phyloP scores from a whole-genome alignment of 2,329 filamentous ascomycete species.

The Cladorrhinum sp. region DNA sequence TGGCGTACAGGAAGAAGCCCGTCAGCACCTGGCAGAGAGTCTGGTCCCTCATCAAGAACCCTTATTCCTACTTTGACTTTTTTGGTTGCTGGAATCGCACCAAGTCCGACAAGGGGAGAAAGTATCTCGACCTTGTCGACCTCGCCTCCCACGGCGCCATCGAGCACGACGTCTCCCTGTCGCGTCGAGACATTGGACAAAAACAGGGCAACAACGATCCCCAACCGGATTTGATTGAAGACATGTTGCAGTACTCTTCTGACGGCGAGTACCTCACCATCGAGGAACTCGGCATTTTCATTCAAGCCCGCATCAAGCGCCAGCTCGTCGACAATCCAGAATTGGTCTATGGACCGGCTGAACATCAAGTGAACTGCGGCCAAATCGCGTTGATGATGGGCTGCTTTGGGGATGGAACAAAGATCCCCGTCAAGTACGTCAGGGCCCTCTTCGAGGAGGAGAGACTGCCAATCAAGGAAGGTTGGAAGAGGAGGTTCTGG shows the following conservation, averaged over 20 bases:
- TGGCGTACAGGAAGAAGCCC: not conserved
- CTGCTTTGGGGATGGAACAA: conserved; percentile 1
- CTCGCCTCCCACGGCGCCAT: not conserved
- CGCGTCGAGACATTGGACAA: not conserved
- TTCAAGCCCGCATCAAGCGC: not conserved
- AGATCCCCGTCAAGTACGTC: not conserved
- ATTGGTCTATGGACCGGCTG: not conserved
- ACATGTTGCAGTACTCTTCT: not conserved
- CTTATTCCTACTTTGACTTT: not conserved
- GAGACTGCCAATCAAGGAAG: conserved; percentile 1
- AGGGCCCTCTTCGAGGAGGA: not conserved
- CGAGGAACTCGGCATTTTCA: not conserved
- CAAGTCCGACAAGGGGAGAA: not conserved
- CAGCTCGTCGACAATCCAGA: not conserved
- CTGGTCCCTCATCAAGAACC: not conserved
- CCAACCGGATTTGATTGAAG: not conserved
- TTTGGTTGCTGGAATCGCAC: not conserved
- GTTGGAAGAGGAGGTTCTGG: not conserved
- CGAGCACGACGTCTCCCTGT: not conserved
- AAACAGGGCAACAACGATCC: not conserved
- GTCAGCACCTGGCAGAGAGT: not conserved
- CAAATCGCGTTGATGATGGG: conserved; percentile 1
- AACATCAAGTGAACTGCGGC: not conserved
- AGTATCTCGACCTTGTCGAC: not conserved
- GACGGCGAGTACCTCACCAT: not conserved